Evolutionary conservation across 768 basidiomycete genomes (phyloP).

Genomic region (Lentinula boryana): DNA sequence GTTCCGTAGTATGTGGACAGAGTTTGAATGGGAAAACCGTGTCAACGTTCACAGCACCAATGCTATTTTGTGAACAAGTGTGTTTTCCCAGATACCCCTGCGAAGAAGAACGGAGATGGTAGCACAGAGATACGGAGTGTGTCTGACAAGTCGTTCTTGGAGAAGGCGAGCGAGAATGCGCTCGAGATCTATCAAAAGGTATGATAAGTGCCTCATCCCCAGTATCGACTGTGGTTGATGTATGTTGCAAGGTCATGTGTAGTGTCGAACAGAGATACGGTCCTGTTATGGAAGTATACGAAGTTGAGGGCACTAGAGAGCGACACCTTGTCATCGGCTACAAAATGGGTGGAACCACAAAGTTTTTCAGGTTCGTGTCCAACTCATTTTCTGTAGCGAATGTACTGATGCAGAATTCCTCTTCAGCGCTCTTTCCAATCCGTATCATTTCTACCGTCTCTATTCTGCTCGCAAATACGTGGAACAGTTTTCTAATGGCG

Average conservation of each 20-base stretch:
- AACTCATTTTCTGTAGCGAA: background rate
- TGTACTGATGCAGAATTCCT: constrained; percentile 4
- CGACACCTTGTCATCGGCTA: constrained; percentile 93
- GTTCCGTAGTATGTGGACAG: constrained; percentile 99
- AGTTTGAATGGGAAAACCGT: constrained; percentile 99
- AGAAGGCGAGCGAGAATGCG: constrained; percentile 91
- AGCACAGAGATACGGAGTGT: constrained; percentile 83
- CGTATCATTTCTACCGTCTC: constrained; percentile 96
- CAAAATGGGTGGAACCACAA: constrained; percentile 88
- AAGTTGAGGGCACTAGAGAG: constrained; percentile 91
- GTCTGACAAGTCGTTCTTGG: constrained; percentile 85
- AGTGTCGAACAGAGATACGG: constrained; percentile 81
- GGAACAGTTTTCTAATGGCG: constrained; percentile 96
- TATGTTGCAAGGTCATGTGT: constrained; percentile 55
- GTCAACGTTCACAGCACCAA: constrained; percentile 83
- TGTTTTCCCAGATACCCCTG: constrained; percentile 59
- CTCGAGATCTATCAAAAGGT: constrained; percentile 84
- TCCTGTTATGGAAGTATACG: constrained; percentile 93
- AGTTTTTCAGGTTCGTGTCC: constrained; percentile 61
- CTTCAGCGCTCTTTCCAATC: constrained; percentile 78
- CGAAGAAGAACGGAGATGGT: constrained; percentile 38
- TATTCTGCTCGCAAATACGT: constrained; percentile 97
- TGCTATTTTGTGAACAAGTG: constrained; percentile 98
- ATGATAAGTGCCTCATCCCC: background rate
- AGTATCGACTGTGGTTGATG: background rate